Evolutionary conservation across 1,284 basidiomycete species (phyloP), one percentile per base, ranked within the genome.

Genomic region (Caloboletus inedulis): DNA sequence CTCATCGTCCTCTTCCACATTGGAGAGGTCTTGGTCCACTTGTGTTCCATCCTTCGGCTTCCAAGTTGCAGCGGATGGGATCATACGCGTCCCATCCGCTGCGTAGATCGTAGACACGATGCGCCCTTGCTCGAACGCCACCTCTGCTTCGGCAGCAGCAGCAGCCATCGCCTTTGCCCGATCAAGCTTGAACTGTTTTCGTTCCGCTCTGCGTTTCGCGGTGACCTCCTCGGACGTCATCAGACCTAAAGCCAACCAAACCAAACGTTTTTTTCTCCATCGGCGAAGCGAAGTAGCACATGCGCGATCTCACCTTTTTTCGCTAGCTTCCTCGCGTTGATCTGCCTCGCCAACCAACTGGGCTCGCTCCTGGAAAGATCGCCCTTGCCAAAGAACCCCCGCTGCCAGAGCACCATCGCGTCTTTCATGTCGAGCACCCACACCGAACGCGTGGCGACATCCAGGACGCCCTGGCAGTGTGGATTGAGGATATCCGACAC

Each of bases 351-450:
- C 57, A 87, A 74, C 97, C 96, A 99, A 44, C 85, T 94, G 1
- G 96, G 96, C 69, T 99, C 97, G 69, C 92, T 96, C 49, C 97
- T 74, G 34, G 91, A 94, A 44, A 99, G 74, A 63, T 89, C 89
- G 1, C 97, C 97, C 70, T 99, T 99, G 19, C 97, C 96, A 69
- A 98, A 99, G 75, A 98, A 98, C 0, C 97, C 96, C 53, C 89
- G 76, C 41, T 82, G 77, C 91, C 97, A 99, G 25, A 99, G 77
- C 1, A 87, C 72, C 59, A 76, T 75, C 34, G 83, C 81, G 64
- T 91, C 82, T 21, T 71, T 74, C 23, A 74, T 66, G 53, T 85
- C 79, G 0, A 77, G 72, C 1, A 96, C 78, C 90, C 91, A 95
- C 9, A 96, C 88, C 0, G 87, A 89, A 30, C 81, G 81, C 16